Evolutionary conservation across 306 rosid species (phyloP), one percentile per base, ranked within the genome.

Genomic region (Dryas drummondii): DNA sequence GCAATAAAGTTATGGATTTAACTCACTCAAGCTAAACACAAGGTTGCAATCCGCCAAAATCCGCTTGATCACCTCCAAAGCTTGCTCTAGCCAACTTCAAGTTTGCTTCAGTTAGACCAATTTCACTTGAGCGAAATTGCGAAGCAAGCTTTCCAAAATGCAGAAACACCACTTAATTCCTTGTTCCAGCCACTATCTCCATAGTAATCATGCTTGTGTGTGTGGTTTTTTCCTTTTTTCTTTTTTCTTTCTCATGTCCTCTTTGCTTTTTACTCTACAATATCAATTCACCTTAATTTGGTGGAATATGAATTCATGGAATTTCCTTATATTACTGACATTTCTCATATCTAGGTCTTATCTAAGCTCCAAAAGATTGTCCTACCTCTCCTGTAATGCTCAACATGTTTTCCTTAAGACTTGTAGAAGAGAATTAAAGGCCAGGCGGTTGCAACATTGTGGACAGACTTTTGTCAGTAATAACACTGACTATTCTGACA

Each of bases 371-470:
- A 75, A 76, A 60, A 73, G 66, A 9, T 68, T 81, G 60, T 50
- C 73, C 37, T 51, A 52, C 66, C 22, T 68, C 27, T 53, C 46
- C 46, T 47, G 6, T 65, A 37, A 74, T 64, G 70, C 58, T 32
- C 72, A 48, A 56, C 64, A 50, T 11, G 71, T 50, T 63, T 83
- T 70, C 37, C 68, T 40, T 67, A 17, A 61, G 67, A 80, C 74
- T 68, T 64, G 19, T 56, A 80, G 78, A 48, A 76, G 76, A 78
- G 54, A 71, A 17, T 58, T 76, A 12, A 67, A 79, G 37, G 27
- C 61, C 67, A 71, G 42, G 80, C 76, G 73, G 79, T 44, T 76
- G 72, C 54, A 71, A 6, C 74, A 68, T 44, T 14, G 56, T 58
- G 70, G 14, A 15, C 66, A n/a, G 48, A 77, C 79, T 57, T 47